These are phyloP conservation scores for Coniochaeta sp. DNA, from an alignment of 2,329 filamentous ascomycete species.

Conservation along the genomic window DNA sequence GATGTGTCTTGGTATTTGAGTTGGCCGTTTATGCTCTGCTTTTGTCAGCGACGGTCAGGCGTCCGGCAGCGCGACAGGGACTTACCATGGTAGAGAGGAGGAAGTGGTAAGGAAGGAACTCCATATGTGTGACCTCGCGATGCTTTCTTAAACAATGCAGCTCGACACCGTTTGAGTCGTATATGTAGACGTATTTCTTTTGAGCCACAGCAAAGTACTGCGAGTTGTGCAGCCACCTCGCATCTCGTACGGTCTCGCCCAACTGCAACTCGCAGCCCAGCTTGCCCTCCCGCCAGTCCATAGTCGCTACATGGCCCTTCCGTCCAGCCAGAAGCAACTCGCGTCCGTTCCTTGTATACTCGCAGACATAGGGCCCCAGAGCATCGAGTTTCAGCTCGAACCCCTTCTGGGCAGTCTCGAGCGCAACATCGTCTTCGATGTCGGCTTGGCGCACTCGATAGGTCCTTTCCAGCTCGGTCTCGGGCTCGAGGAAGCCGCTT, in stretches of 20 bases:
- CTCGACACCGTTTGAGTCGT: slow-evolving; percentile 85
- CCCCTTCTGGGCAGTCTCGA: slow-evolving; percentile 84
- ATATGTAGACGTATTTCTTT: slow-evolving; percentile 96
- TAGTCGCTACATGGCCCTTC: slow-evolving; percentile 91
- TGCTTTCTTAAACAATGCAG: slow-evolving; percentile 87
- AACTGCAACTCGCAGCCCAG: slow-evolving; percentile 87
- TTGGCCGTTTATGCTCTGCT: slow-evolving; percentile 67
- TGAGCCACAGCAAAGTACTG: slow-evolving; percentile 93
- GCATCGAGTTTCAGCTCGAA: slow-evolving; percentile 81
- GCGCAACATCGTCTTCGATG: slow-evolving; percentile 63
- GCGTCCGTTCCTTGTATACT: slow-evolving; percentile 85
- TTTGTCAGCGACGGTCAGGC: slow-evolving; percentile 10
- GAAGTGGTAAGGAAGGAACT: slow-evolving; percentile 95
- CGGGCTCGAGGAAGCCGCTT: slow-evolving; percentile 78
- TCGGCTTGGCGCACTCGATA: slow-evolving; percentile 90
- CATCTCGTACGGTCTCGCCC: slow-evolving; percentile 82
- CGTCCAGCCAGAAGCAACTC: slow-evolving; percentile 78
- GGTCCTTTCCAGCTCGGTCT: slow-evolving; percentile 81
- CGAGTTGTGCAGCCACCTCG: slow-evolving; percentile 89
- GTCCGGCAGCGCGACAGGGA: slow-evolving; percentile 10
- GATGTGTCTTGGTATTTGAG: slow-evolving; percentile 94
- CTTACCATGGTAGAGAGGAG: slow-evolving; percentile 77
- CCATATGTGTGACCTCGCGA: slow-evolving; percentile 84
- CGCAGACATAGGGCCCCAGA: slow-evolving; percentile 78
- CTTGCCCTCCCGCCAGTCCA: slow-evolving; percentile 93